Evolutionary conservation across 495 filamentous ascomycete genomes (phyloP), one percentile per base, ranked within the genome.

Genomic region (Evernia prunastri): DNA sequence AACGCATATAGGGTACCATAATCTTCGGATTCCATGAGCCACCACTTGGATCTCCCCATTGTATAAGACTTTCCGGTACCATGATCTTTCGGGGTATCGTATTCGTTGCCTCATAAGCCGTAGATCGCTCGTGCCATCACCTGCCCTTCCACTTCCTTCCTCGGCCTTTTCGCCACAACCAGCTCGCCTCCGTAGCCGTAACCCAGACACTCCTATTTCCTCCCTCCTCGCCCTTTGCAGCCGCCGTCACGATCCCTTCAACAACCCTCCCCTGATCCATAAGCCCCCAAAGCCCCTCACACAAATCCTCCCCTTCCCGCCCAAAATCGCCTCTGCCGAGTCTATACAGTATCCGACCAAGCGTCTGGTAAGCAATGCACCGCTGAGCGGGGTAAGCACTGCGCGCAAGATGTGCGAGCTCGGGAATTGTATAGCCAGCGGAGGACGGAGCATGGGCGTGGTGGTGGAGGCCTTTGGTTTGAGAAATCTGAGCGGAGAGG

Each of bases 401-500:
- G n/a, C 91, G 82, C 29, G 89, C 86, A 42, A 97, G 78, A 23
- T 87, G 83, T 11, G 92, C 89, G 3, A 98, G 80, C 74, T 98
- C 94, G 0, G 87, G 87, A 35, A 98, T 81, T 2, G 95, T 97
- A 73, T 98, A 98, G 0, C 94, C 94, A 0, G 94, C 94, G 0
- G 92, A 90, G 69, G 94, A 90, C 17, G 94, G 94, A 10, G 95
- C 92, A 53, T 95, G 86, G 65, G 86, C 92, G 73, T 98, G 94
- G 73, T 98, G 94, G 74, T 98, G 94, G 45, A 98, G 80, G 2
- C 94, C 94, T 33, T 87, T 81, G 18, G 81, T 86, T 2, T 82
- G 81, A 0, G 93, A 87, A 29, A 97, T 82, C 10, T 81, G 79
- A 56, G 89, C 81, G 15, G 90, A 84, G 8, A 82, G 82, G 33